Conservation (phyloP, 345 rosid species). For the Lumnitzera littorea region DNA sequence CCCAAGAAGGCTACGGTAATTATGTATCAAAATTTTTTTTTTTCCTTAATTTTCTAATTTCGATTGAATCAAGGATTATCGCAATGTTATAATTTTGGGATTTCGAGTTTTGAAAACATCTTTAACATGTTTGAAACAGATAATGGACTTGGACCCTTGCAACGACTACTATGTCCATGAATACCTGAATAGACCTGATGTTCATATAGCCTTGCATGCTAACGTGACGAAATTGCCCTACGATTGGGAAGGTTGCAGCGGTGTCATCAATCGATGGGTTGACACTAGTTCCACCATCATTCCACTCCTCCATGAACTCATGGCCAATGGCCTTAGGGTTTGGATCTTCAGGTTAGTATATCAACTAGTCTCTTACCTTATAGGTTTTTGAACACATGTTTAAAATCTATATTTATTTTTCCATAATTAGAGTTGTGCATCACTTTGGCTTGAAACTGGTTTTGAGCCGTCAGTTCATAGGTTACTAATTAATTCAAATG, state of each 20-base stretch:
- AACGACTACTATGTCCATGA: conserved; percentile 51
- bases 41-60: neutral
- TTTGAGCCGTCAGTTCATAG: too few species aligned
- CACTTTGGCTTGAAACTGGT: too few species aligned
- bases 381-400: too few species aligned
- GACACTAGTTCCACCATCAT: conserved; percentile 63
- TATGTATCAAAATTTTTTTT: too few species aligned
- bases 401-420: too few species aligned
- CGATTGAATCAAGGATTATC: too few species aligned
- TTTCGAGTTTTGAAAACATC: too few species aligned
- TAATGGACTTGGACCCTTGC: conserved; percentile 57
- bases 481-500: too few species aligned
- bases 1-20: conserved; percentile 36
- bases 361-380: too few species aligned
- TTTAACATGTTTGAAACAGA: conserved; percentile 15
- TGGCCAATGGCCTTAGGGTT: conserved; percentile 46
- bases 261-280: conserved; percentile 36
- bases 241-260: conserved; percentile 75
- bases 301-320: conserved; percentile 47
- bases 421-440: too few species aligned
- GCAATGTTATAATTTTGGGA: too few species aligned
- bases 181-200: conserved; percentile 62
- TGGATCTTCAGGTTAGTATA: conserved; percentile 54
- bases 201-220: conserved; percentile 78
- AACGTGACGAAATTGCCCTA: conserved; percentile 58